Evolutionary conservation across 192 early-diverging fungal genomes (phyloP).

Genomic region (Coemansia sp.): DNA sequence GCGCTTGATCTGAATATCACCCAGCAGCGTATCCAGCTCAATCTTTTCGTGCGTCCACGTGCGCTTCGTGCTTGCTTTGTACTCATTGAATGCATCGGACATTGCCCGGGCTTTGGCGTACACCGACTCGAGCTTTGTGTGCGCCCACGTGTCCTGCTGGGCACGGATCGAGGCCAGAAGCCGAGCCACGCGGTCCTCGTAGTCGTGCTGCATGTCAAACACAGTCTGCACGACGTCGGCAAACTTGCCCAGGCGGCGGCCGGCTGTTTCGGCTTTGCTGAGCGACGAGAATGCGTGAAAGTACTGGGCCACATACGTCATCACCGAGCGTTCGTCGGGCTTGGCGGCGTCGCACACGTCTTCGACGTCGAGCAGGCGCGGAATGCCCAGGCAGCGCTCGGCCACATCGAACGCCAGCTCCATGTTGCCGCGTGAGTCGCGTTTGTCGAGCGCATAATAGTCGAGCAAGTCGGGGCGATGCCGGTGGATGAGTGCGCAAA

Average conservation of each 20-base stretch:
- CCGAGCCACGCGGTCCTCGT: constrained; percentile 76
- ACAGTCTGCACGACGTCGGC: constrained; percentile 82
- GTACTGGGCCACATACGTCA: constrained; percentile 98
- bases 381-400: constrained; percentile 81
- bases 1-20: constrained; percentile 96
- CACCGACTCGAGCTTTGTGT: constrained; percentile 60
- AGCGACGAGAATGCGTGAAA: constrained; percentile 95
- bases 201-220: constrained; percentile 94
- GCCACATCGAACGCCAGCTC: constrained; percentile 96
- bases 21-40: constrained; percentile 86
- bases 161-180: constrained; percentile 69
- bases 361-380: constrained; percentile 93
- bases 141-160: constrained; percentile 68
- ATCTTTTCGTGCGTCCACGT: constrained; percentile 87
- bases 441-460: constrained; percentile 83
- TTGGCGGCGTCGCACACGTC: constrained; percentile 91
- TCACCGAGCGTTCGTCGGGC: constrained; percentile 95
- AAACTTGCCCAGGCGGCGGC: constrained; percentile 90
- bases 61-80: constrained; percentile 83
- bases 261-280: constrained; percentile 79
- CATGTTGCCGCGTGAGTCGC: constrained; percentile 79
- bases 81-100: constrained; percentile 73
- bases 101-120: constrained; percentile 77
- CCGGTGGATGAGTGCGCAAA: constrained; percentile 95
- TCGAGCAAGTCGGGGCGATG: constrained; percentile 95